Evolutionary conservation across 805 yeast genomes (phyloP), one percentile per base, ranked within the genome.

Genomic region (Debaryomyces castellii): DNA sequence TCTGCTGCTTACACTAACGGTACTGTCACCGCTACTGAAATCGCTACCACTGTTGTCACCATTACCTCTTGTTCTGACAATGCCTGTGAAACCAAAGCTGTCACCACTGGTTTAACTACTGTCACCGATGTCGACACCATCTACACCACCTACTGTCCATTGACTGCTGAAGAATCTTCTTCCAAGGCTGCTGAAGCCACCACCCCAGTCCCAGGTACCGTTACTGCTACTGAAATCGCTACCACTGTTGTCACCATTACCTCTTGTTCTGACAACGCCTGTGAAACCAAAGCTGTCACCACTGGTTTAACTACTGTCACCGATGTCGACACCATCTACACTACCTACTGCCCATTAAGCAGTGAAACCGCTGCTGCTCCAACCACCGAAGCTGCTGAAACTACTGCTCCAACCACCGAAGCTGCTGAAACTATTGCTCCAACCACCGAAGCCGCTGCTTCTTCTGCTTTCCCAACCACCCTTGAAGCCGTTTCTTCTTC

Each of bases 291-390:
- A 20, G 57, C 62, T 28, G 65, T 60, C 43, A 66, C 71, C 52
- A 67, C 73, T 39, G 71, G 71, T 58, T 48, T 65, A 34, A 66
- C 69, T 54, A 65, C 71, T 39, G 61, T 66, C 48, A 66, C 68
- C 48, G 60, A 58, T 30, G 25, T 23, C 17, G 60, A 42, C 38
- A 76, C 75, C 11, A 57, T 57, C 16, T 75, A 63, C 60, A 60
- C 68, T 41, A 63, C 69, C 32, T 68, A 58, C 59, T 66, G 72
- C 50, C 74, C 74, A 47, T 30, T 59, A n/a, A 46, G 63, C 43
- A 50, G 43, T 24, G 41, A 51, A 25, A 30, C 51, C 17, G 49
- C 47, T 41, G 30, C 53, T 28, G 27, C 50, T 30, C 41, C 52
- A 39, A 32, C 44, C 18, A 25, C 46, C 12, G 39, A 43, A 39